Conservation (phyloP, 164 flowering plant genomes). For the Macadamia integrifolia region DNA sequence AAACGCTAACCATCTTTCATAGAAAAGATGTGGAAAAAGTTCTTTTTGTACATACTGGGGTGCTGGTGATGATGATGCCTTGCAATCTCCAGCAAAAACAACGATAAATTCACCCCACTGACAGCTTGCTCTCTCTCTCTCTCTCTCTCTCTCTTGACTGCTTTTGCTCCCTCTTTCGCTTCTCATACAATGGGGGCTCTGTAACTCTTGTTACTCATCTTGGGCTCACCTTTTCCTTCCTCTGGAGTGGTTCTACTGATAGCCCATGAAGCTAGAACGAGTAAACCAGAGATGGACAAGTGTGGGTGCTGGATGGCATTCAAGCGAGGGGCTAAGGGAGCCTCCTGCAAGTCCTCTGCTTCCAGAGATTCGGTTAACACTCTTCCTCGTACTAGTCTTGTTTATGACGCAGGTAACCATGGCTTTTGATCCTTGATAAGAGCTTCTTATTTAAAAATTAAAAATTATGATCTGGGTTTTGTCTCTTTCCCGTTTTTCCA, state of each 20-base stretch:
- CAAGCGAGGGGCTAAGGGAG: conserved; percentile 40
- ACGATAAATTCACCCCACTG: conserved; percentile 13
- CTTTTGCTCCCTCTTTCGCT: conserved; percentile 3
- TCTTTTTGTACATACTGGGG: conserved; percentile 60
- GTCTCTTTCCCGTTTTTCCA: too few relatives aligned
- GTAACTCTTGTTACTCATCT: conserved; percentile 3
- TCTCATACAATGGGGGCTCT: conserved; percentile 8
- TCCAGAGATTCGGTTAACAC: conserved; percentile 48
- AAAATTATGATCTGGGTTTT: neutral
- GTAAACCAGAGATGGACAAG: conserved; percentile 31
- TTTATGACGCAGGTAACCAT: conserved; percentile 70
- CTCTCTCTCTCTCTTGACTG: conserved; percentile 5
- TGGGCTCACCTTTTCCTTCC: conserved; percentile 6
- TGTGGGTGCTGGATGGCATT: conserved; percentile 83
- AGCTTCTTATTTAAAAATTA: neutral
- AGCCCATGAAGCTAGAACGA: conserved; percentile 20
- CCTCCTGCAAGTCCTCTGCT: conserved; percentile 46
- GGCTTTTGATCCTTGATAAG: neutral
- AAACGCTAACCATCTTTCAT: conserved; percentile 15
- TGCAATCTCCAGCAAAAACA: conserved; percentile 35
- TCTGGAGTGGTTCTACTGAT: conserved; percentile 6
- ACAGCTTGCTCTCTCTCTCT: conserved; percentile 9
- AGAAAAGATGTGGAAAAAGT: conserved; percentile 51
- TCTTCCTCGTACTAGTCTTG: conserved; percentile 76
- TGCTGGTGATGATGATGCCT: conserved; percentile 47